Conservation (phyloP, 1,284 basidiomycete species). For the Cryptococcus jaspeensis region DNA sequence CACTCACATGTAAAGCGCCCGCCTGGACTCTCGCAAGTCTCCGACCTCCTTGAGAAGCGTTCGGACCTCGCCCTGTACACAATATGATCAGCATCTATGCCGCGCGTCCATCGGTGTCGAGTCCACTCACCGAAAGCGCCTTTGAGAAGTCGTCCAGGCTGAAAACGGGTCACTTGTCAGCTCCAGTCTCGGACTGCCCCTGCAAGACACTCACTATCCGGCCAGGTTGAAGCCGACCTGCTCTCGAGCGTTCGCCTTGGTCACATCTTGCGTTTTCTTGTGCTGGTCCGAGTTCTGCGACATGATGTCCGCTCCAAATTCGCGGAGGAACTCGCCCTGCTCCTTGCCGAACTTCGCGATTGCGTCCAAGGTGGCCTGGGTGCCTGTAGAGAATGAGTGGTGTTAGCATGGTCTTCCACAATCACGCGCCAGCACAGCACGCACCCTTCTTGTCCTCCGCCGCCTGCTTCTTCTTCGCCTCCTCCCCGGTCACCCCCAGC, state of each 20-base stretch:
- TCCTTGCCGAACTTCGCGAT: slow-evolving; percentile 42
- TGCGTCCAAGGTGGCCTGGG: slow-evolving; percentile 48
- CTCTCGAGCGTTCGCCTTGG: slow-evolving; percentile 44
- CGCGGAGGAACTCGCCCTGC: slow-evolving; percentile 44
- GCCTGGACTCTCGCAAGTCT: slow-evolving; percentile 46
- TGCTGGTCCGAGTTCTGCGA: slow-evolving; percentile 50
- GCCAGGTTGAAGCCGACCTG: slow-evolving; percentile 52
- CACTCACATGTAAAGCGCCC: slow-evolving; percentile 49
- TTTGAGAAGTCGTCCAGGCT: slow-evolving; percentile 50
- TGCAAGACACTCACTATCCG: slow-evolving; percentile 37
- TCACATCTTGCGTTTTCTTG: slow-evolving; percentile 40
- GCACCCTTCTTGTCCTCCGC: slow-evolving; percentile 41
- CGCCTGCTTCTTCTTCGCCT: slow-evolving; percentile 45
- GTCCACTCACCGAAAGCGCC: slow-evolving; percentile 38
- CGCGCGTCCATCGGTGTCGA: not conserved
- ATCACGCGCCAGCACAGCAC: slow-evolving; percentile 22
- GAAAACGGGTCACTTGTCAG: not conserved
- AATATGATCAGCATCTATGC: slow-evolving; percentile 1
- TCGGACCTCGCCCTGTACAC: slow-evolving; percentile 41
- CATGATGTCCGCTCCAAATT: slow-evolving; percentile 45
- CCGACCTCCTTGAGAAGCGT: slow-evolving; percentile 50
- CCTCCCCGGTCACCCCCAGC: slow-evolving; percentile 40
- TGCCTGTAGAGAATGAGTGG: slow-evolving; percentile 12
- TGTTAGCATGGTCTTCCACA: not conserved
- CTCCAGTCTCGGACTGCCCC: not conserved